Evolutionary conservation across 345 rosid genomes (phyloP).

Genomic region (Hibiscus tridactylites): DNA sequence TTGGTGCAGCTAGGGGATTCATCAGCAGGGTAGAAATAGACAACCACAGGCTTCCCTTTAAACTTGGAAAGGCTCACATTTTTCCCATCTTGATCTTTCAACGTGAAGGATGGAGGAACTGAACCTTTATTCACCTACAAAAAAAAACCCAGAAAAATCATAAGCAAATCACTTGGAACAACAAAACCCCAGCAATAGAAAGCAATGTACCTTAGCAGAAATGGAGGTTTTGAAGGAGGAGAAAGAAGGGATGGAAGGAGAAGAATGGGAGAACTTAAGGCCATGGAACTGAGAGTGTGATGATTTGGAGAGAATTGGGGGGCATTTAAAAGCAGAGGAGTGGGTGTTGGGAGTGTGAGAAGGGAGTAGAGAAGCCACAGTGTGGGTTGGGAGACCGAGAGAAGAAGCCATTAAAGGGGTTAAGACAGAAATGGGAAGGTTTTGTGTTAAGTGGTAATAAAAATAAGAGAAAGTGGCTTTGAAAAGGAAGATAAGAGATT

Average conservation of each 20-base stretch:
- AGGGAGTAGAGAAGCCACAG: slow-evolving; percentile 23
- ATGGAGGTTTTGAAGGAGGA: slow-evolving; percentile 31
- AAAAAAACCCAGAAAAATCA: neutral
- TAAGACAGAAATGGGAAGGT: neutral
- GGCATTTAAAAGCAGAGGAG: slow-evolving; percentile 23
- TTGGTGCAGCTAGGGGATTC: slow-evolving; percentile 95
- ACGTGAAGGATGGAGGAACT: slow-evolving; percentile 67
- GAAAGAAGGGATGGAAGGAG: slow-evolving; percentile 6
- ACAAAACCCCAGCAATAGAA: neutral
- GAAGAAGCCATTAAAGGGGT: slow-evolving; percentile 33
- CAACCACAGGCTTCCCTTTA: slow-evolving; percentile 90
- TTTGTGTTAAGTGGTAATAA: neutral
- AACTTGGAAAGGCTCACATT: slow-evolving; percentile 57
- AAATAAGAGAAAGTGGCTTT: neutral
- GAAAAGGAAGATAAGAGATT: neutral
- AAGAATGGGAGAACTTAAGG: slow-evolving; percentile 38
- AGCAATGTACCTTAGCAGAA: slow-evolving; percentile 77
- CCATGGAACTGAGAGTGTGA: slow-evolving; percentile 65
- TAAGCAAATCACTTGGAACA: neutral
- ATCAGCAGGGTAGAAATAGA: slow-evolving; percentile 96
- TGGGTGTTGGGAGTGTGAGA: slow-evolving; percentile 24
- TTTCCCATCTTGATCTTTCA: slow-evolving; percentile 90
- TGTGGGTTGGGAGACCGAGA: slow-evolving; percentile 31
- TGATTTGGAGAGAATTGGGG: slow-evolving; percentile 33
- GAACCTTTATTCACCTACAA: slow-evolving; percentile 68